phyloP scores from a whole-genome alignment of 1,284 basidiomycete species.

The Papiliotrema terrestris region DNA sequence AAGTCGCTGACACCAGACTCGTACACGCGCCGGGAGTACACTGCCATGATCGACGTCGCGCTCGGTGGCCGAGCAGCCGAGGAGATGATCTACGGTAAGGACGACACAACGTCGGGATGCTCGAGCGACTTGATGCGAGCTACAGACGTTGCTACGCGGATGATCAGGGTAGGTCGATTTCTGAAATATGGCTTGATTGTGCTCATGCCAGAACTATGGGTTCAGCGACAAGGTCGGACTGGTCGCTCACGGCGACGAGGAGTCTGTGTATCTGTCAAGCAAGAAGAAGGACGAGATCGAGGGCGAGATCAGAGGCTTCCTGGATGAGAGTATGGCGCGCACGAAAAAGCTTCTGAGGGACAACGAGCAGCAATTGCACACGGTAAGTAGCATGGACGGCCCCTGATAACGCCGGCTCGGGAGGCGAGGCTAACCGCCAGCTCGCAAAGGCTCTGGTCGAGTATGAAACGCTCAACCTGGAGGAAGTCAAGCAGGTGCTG shows the following conservation, averaged over 20 bases:
- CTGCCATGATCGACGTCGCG: constrained; percentile 70
- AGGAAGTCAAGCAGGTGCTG: constrained; percentile 81
- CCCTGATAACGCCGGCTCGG: not conserved
- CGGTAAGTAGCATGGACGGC: constrained; percentile 51
- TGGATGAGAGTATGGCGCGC: constrained; percentile 69
- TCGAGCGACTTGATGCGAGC: constrained; percentile 78
- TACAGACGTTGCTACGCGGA: constrained; percentile 72
- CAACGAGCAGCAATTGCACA: constrained; percentile 74
- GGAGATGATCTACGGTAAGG: constrained; percentile 81
- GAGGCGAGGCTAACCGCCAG: constrained; percentile 51
- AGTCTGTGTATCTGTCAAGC: constrained; percentile 65
- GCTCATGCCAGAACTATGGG: constrained; percentile 58
- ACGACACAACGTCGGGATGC: constrained; percentile 86
- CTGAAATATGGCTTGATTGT: not conserved
- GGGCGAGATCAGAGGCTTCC: constrained; percentile 68
- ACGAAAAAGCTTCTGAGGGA: constrained; percentile 65
- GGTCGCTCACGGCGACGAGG: constrained; percentile 67
- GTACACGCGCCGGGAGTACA: constrained; percentile 43
- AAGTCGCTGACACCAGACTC: constrained; percentile 34
- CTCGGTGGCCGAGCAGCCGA: constrained; percentile 93
- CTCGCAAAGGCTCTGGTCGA: constrained; percentile 84
- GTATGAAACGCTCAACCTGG: constrained; percentile 83
- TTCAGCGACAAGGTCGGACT: constrained; percentile 81
- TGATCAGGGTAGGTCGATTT: constrained; percentile 70
- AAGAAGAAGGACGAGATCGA: constrained; percentile 77